Conservation (phyloP, 164 flowering plant species). For the Vitis riparia region DNA sequence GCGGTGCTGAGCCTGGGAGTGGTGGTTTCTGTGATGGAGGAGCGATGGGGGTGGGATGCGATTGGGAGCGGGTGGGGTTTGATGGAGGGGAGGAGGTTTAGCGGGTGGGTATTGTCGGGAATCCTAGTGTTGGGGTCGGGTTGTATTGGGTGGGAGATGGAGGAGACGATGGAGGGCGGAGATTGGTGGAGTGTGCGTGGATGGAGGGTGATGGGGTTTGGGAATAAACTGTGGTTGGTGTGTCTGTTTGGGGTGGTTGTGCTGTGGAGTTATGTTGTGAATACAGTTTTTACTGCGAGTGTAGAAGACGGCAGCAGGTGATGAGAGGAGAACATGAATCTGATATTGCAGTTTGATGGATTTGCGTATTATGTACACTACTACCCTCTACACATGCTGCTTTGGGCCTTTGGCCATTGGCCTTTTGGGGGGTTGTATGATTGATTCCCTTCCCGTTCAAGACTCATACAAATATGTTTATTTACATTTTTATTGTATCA, state of each 20-base stretch:
- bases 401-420: no score
- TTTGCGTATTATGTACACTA: no score
- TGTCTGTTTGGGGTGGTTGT: constrained; percentile 33
- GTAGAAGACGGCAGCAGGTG: constrained; percentile 22
- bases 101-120: constrained; percentile 48
- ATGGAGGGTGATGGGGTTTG: constrained; percentile 17
- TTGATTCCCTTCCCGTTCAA: no score
- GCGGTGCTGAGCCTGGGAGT: constrained; percentile 45
- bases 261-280: constrained; percentile 35
- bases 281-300: constrained; percentile 38
- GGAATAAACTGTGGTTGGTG: constrained; percentile 21
- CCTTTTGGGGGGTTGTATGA: no score
- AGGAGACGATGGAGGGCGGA: constrained; percentile 20
- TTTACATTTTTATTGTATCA: no score
- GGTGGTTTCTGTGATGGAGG: constrained; percentile 57
- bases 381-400: no score
- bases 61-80: constrained; percentile 34
- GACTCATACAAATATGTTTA: no score
- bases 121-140: constrained; percentile 23
- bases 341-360: no score
- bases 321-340: not conserved
- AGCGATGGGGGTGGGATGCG: constrained; percentile 45
- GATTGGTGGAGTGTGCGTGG: constrained; percentile 2
- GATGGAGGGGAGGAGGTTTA: constrained; percentile 44
- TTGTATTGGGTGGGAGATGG: constrained; percentile 28